Evolutionary conservation across 2,329 filamentous ascomycete genomes (phyloP), one percentile per base, ranked within the genome.

Genomic region (Parascedosporium putredinis): DNA sequence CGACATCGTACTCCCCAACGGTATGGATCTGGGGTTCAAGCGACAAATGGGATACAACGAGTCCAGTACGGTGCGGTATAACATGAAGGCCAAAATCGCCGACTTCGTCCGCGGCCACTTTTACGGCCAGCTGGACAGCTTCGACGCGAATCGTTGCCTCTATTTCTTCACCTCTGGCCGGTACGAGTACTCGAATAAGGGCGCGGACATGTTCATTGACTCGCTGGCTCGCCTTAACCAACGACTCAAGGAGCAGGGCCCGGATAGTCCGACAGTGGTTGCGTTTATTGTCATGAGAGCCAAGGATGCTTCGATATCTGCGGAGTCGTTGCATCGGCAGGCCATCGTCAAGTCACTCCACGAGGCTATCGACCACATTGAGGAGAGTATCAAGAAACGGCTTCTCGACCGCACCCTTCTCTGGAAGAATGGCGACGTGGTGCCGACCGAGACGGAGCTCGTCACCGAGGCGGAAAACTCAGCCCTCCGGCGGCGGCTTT

Each of bases 201-300:
- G 93, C 62, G 91, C 96, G 8, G 93, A 98, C 67, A 97, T 98
- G 93, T 98, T 97, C 67, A 95, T 98, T 58, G 93, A 98, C 69
- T 93, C 90, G 3, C 73, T 98, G 55, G 93, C 93, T 24, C 86
- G 93, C 40, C 72, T 98, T 60, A 98, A 98, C 69, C 90, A 97
- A 72, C 81, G 86, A 34, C 80, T 98, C 62, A 97, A 97, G 77
- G 69, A 70, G 47, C 69, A 82, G 6, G 88, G 88, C 45, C 95
- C 88, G 58, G 94, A 93, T 69, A 90, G 84, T 64, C n/a, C 36
- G 6, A 97, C 93, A 0, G 85, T 98, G 6, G 91, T 98, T 16
- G 91, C 93, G 18, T 98, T 98, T 64, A 86, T 98, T 67, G 97
- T 98, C 65, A 95, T 98, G 88, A 93, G 93, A 2, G 93, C 93